Conservation (phyloP, 257 asterid species). For the Apocynum venetum region DNA sequence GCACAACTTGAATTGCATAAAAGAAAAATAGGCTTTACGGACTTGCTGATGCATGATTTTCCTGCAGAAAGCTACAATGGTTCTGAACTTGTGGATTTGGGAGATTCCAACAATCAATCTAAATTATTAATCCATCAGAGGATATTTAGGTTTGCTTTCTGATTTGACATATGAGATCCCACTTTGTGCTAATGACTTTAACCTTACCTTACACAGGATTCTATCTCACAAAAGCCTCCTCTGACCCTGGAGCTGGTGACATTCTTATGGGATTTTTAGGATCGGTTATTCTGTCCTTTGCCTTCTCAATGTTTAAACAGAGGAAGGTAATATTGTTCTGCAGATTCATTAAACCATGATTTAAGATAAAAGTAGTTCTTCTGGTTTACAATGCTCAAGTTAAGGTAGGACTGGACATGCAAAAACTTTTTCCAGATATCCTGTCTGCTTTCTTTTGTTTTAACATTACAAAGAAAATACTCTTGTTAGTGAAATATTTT, state of each 20-base stretch:
- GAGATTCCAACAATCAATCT: background rate
- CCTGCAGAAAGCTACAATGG: too few relatives aligned
- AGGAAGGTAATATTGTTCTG: slow-evolving; percentile 55
- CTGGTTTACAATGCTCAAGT: background rate
- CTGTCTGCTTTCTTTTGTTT: background rate
- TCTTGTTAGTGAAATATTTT: background rate
- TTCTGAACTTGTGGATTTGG: background rate
- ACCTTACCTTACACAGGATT: slow-evolving; percentile 43
- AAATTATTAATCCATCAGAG: background rate
- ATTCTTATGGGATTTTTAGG: slow-evolving; percentile 92
- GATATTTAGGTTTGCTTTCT: background rate
- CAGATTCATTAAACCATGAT: background rate
- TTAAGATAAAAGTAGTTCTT: background rate
- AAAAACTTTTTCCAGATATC: background rate
- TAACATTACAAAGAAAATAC: background rate
- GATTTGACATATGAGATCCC: background rate
- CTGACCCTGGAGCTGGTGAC: slow-evolving; percentile 98
- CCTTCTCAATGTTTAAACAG: slow-evolving; percentile 98
- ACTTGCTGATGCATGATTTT: background rate
- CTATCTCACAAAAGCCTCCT: slow-evolving; percentile 76
- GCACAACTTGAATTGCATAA: background rate
- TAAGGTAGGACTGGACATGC: background rate
- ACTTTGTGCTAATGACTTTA: background rate
- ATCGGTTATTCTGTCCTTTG: slow-evolving; percentile 90
- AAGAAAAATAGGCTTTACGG: background rate